Base-by-base conservation (phyloP, 257 asterid genomes). In the Capsicum chinense region DNA sequence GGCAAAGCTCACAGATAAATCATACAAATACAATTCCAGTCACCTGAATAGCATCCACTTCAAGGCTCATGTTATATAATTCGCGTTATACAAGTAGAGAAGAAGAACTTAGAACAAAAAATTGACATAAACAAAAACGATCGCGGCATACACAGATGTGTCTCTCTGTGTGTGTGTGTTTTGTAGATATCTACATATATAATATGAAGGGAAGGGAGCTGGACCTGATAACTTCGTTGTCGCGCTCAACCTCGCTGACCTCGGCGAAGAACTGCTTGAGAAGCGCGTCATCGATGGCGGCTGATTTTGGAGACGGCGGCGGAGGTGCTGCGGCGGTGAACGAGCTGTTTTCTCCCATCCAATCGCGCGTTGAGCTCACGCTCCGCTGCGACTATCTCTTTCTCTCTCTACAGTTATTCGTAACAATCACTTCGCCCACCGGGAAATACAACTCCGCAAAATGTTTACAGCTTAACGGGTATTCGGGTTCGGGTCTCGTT, bases 191-290 rank as follows among this genome's bases (percentile, higher is more conserved):
- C 44, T 39, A 39, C 26, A 68, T 19, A 8, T 33, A 73, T 26
- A 15, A 58, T 42, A 84, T 12, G 2, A 79, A 60, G 79, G 60
- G 21, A 15, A 42, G 14, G 68, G 54, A 60, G 0, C 16, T 7
- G 6, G 58, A 97, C 99, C 99, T 95, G 88, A 19, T 80, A 85
- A 97, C 99, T 93, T 97, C 98, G 84, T 95, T 97, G 59, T 94
- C 97, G 79, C 99, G 97, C 91, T 97, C 99, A 84, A 97, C 98
- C 90, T 95, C 99, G 91, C 98, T 88, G 85, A 97, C 98, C 88
- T 97, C 99, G 12, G 98, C 93, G 86, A 91, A 93, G 92, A 97
- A 97, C 88, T 92, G 87, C 90, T 93, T 97, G 69, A 96, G 92
- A n/a, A 94, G 88, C 66, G 90, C 92, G 90, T 94, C 99, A 3